Evolutionary conservation across 2,329 filamentous ascomycete genomes (phyloP), one percentile per base, ranked within the genome.

Genomic region (Aureobasidium uvarum): DNA sequence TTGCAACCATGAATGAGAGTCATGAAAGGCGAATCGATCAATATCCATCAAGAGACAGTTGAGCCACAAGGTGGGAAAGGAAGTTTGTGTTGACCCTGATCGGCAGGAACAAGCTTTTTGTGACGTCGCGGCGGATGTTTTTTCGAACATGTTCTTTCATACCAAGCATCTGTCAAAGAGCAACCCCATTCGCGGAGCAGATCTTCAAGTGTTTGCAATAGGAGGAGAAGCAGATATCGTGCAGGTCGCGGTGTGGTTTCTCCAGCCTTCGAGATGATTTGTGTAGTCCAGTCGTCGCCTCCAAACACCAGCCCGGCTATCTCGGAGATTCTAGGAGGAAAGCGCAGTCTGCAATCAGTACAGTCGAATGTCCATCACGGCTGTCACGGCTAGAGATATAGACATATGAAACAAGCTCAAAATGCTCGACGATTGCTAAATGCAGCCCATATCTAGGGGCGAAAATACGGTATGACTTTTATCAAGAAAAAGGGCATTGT

Each of bases 361-460:
- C n/a, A 11, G 20, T 20, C 23, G 41, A 50, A 62, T 25, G n/a
- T 38, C 25, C 45, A 62, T 62, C 58, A 62, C 58, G 58, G 58
- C 36, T 62, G 45, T 62, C 58, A 62, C 58, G 58, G 45, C 33
- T 62, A 2, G 16, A 50, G 10, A 50, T n/a, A 50, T 20, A 33
- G 1, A 62, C 39, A 13, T 25, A 18, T 20, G 13, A 50, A n/a
- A 50, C 31, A n/a, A 33, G 25, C 20, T 46, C 18, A 10, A 59
- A 33, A 45, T 45, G 55, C 10, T 18, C 5, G 16, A 33, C 2
- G n/a, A 38, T 38, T 14, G 13, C n/a, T 10, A 38, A 10, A 6
- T 6, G 13, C 2, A 2, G 18, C 31, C 8, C 18, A 8, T 1
- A 5, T 20, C 33, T 38, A 38, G n/a, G 6, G 20, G 16, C 20